A percentile compares a stretch with the other conserved stretches of the same genome.
phyloP scores from a whole-genome alignment of 73 alveolate species.

The Durusdinium trenchii region DNA sequence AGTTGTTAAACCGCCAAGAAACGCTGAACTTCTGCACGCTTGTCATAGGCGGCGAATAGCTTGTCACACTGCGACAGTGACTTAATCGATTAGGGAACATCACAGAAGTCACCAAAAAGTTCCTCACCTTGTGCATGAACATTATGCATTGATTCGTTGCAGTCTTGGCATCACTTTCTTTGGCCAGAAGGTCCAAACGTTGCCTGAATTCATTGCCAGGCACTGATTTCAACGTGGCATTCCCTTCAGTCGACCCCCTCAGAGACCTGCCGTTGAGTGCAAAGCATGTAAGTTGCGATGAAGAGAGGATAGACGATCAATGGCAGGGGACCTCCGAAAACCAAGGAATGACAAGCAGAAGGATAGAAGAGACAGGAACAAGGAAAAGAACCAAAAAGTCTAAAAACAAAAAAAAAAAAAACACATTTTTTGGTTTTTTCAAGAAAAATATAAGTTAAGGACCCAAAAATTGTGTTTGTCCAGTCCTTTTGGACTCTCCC shows the following conservation, averaged over 20 bases:
- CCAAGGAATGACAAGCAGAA: too few species aligned
- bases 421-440: too few species aligned
- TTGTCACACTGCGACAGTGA: background rate
- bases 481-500: too few species aligned
- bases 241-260: too few species aligned
- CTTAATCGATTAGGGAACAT: background rate
- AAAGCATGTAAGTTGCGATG: background rate
- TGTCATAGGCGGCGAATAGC: background rate
- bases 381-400: too few species aligned
- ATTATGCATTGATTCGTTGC: constrained; percentile 48
- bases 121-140: background rate
- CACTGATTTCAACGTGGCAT: too few species aligned
- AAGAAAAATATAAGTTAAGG: too few species aligned
- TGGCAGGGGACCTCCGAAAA: constrained; percentile 38
- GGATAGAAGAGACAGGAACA: too few species aligned
- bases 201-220: background rate
- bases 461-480: too few species aligned
- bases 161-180: constrained; percentile 78
- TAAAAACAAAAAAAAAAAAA: too few species aligned
- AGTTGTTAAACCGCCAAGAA: background rate
- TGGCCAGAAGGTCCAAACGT: background rate
- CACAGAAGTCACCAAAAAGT: background rate
- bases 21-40: background rate
- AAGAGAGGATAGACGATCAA: constrained; percentile 32
- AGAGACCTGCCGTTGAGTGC: constrained; percentile 23